phyloP scores from a whole-genome alignment of 148 eudicot genomes.

The Fagopyrum tataricum region DNA sequence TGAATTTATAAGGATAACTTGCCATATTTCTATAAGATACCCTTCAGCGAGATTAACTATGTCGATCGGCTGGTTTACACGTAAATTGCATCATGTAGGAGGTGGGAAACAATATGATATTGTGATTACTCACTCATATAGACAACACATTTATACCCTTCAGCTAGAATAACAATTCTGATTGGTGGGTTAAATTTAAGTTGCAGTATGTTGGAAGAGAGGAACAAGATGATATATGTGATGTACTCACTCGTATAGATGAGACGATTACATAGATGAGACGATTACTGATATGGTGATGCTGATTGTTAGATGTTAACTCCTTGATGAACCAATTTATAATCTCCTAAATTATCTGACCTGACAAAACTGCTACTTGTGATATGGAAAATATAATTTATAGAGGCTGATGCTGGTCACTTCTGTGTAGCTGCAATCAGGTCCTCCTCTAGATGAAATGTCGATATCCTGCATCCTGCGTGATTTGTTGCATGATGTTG shows the following conservation, averaged over 20 bases:
- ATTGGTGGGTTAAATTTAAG: background rate
- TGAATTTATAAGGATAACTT: slow-evolving; percentile 1
- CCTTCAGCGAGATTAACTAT: background rate
- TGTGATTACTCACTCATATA: background rate
- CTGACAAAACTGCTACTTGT: background rate
- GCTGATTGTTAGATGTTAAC: background rate
- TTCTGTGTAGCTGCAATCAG: slow-evolving; percentile 69
- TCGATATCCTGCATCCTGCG: slow-evolving; percentile 86
- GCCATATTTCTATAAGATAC: background rate
- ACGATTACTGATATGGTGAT: too few species aligned
- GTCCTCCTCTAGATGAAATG: slow-evolving; percentile 88
- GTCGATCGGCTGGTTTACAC: background rate
- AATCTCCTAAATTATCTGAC: background rate
- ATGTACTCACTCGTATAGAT: background rate
- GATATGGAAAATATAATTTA: background rate
- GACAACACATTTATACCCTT: background rate
- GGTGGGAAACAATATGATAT: background rate
- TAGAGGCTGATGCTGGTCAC: background rate
- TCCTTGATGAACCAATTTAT: background rate
- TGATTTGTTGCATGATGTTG: slow-evolving; percentile 91
- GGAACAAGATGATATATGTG: background rate
- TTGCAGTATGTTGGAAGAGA: background rate
- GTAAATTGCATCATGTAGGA: background rate
- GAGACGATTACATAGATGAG: too few species aligned
- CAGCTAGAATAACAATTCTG: background rate